phyloP scores from a whole-genome alignment of 495 filamentous ascomycete genomes.

The Pseudoneurospora amorphoporcata region DNA sequence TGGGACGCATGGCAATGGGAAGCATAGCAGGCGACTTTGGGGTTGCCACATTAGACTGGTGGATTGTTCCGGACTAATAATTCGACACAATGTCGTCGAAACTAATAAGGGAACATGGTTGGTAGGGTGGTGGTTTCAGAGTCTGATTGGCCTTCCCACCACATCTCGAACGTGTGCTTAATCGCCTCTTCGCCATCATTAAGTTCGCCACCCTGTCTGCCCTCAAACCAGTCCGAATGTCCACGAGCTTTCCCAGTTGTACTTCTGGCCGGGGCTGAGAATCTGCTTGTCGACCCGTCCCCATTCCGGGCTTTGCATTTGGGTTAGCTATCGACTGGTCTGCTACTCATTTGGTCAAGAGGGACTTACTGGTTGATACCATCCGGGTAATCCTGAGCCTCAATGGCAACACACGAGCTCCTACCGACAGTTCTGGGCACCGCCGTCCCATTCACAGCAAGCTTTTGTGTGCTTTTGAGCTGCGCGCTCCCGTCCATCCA shows the following conservation, averaged over 20 bases:
- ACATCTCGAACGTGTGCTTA: background rate
- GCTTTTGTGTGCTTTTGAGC: conserved; percentile 55
- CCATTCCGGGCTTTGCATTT: conserved; percentile 51
- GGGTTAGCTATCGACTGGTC: conserved; percentile 3
- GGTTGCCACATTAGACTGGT: background rate
- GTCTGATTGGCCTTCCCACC: background rate
- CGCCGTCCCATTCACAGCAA: conserved; percentile 27
- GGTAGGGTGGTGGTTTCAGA: background rate
- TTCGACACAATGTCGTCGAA: background rate
- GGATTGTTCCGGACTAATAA: background rate
- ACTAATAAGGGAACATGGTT: background rate
- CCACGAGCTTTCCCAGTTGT: conserved; percentile 41
- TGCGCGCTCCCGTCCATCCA: conserved; percentile 53
- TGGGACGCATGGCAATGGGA: background rate
- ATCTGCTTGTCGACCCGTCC: conserved; percentile 48
- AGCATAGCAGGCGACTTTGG: background rate
- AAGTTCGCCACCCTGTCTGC: background rate
- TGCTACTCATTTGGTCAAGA: conserved; percentile 1
- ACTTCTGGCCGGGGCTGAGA: conserved; percentile 40
- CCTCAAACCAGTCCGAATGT: conserved; percentile 31
- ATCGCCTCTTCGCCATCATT: background rate
- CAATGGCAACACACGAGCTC: conserved; percentile 51
- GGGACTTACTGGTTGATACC: conserved; percentile 57
- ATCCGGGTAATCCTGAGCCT: conserved; percentile 63
- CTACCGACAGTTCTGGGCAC: conserved; percentile 33